Percentiles rank a stretch among this genome's conserved stretches.
Conservation (phyloP, 1,284 basidiomycete species). For the Apiotrichum brassicae region DNA sequence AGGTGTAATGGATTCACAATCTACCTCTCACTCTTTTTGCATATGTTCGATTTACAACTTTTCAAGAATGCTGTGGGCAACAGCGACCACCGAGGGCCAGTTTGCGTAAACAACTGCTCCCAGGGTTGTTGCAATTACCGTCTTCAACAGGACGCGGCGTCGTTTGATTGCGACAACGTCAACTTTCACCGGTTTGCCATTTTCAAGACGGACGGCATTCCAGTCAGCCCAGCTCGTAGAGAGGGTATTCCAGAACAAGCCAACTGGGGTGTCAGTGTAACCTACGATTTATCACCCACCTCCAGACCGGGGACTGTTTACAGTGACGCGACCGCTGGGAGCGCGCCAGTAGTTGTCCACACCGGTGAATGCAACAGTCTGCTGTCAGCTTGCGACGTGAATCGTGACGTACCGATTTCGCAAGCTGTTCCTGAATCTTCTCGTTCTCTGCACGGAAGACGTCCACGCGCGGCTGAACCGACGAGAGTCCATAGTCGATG, state of each 20-base stretch:
- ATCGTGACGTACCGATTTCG: neutral
- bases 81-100: too few species aligned
- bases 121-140: too few species aligned
- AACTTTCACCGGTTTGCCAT: conserved; percentile 1
- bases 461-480: conserved; percentile 13
- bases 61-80: too few species aligned
- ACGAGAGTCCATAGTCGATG: conserved; percentile 15
- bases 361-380: neutral
- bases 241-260: conserved; percentile 6
- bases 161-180: conserved; percentile 1
- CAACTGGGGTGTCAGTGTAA: conserved; percentile 2
- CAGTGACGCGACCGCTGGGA: conserved; percentile 5
- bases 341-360: conserved; percentile 9
- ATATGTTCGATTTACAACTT: too few species aligned
- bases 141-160: too few species aligned
- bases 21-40: too few species aligned
- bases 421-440: conserved; percentile 4
- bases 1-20: too few species aligned
- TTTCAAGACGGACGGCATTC: conserved; percentile 4
- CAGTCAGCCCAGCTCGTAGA: conserved; percentile 7
- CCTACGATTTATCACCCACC: conserved; percentile 4
- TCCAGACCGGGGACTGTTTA: conserved; percentile 9
- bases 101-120: too few species aligned
- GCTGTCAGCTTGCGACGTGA: neutral
- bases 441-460: conserved; percentile 14